Percentiles rank a stretch among this genome's conserved stretches.
These are phyloP conservation scores for Ganoderma boninense DNA, from an alignment of 1,284 basidiomycete species.

Conservation along the genomic window DNA sequence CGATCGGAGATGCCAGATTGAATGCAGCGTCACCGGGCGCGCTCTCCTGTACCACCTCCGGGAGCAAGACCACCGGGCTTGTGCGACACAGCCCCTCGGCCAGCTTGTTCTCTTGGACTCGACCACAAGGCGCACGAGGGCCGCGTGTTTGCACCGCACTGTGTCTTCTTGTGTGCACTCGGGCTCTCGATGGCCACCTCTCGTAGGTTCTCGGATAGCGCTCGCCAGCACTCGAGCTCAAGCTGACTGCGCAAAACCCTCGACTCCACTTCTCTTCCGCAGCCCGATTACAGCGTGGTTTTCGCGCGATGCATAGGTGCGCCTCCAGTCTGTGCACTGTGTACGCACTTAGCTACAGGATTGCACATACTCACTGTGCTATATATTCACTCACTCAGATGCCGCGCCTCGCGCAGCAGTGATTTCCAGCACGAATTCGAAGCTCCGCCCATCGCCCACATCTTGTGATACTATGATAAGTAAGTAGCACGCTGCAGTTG, in stretches of 20 bases:
- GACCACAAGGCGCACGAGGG: constrained; percentile 1
- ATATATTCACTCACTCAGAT: too few relatives aligned
- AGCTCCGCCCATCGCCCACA: too few relatives aligned
- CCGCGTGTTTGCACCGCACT: background rate
- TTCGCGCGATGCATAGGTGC: background rate
- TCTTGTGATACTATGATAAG: too few relatives aligned
- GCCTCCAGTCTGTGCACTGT: background rate
- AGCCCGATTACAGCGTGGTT: background rate
- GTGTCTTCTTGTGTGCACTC: background rate
- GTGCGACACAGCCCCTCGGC: background rate
- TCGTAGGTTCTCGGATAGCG: constrained; percentile 3
- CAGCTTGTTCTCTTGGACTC: background rate
- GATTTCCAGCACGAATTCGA: too few relatives aligned
- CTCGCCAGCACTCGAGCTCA: background rate
- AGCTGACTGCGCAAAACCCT: background rate
- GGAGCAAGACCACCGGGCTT: constrained; percentile 4
- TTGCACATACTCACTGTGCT: background rate
- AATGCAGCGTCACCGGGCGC: background rate
- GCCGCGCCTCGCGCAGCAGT: too few relatives aligned
- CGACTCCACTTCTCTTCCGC: background rate
- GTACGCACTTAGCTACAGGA: background rate
- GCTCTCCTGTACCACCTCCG: background rate
- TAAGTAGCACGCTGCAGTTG: too few relatives aligned
- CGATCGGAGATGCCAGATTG: background rate
- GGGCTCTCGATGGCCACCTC: background rate